Evolutionary conservation across 306 rosid species (phyloP), one percentile per base, ranked within the genome.

Genomic region (Rosa chinensis): DNA sequence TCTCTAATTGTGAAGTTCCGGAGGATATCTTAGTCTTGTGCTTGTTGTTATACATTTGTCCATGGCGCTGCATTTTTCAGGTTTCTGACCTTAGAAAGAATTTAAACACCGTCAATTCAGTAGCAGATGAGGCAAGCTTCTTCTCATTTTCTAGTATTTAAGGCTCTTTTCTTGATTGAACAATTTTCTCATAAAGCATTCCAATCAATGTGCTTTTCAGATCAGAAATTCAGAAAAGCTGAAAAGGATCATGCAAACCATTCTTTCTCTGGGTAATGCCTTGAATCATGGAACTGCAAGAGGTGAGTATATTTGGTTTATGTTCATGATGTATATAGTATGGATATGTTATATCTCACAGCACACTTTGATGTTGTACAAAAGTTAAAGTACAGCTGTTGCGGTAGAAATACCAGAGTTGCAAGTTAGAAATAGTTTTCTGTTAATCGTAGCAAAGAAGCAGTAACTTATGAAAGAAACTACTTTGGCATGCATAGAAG

Each of bases 201-300:
- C 64, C 58, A 17, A 18, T 78, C 69, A 62, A 37, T 78, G 28
- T 85, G 87, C 74, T 74, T 68, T 82, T 85, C 98, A 96, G 99
- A 93, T 93, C 80, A 89, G 93, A 86, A 86, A 84, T 87, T 96
- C 99, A 6, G 90, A 84, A 81, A 96, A 93, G 89, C 88, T 96
- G 93, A 96, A 91, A 91, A 91, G 98, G 88, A 93, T 91, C 86
- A 91, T 96, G 99, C 99, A 96, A 84, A 96, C 99, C 78, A 96
- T 96, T 86, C 99, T 96, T 83, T 96, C 98, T 64, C 88, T 93
- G 72, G 99, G 99, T 63, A 96, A 91, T 86, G 99, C 99, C 73
- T 81, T 96, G 86, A 96, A 96, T 89, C 98, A 93, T 47, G 99
- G 99, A 88, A 96, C 99, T 62, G 99, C 99, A 80, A 96, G 99